phyloP scores from a whole-genome alignment of 768 basidiomycete species.

The Leucocoprinus leucothites region DNA sequence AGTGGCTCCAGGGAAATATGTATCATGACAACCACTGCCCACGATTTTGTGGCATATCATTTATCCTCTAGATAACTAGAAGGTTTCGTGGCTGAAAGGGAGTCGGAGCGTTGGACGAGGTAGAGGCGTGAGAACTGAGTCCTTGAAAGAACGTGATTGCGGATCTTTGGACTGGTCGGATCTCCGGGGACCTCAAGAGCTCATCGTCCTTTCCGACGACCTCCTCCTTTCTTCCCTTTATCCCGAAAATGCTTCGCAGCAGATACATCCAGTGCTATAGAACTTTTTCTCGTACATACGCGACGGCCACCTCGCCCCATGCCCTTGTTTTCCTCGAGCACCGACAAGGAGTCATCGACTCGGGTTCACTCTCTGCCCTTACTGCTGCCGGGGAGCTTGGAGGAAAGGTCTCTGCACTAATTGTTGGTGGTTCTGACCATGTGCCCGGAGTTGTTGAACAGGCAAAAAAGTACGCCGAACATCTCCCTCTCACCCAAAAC shows the following conservation, averaged over 20 bases:
- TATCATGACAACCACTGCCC: no score
- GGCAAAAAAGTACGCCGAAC: constrained; percentile 66
- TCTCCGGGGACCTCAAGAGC: neutral
- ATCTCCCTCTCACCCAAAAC: constrained; percentile 12
- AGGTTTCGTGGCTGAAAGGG: no score
- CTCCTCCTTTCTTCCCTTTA: neutral
- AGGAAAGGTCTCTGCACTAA: constrained; percentile 77
- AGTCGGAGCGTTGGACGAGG: no score
- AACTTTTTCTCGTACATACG: constrained; percentile 45
- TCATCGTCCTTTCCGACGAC: constrained; percentile 5
- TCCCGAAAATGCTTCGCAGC: constrained; percentile 24
- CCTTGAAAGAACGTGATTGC: constrained; percentile 1
- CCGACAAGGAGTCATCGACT: constrained; percentile 73
- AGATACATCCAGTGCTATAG: constrained; percentile 22
- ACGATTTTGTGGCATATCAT: no score
- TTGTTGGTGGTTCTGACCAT: constrained; percentile 68
- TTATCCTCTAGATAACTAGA: no score
- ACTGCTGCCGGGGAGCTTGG: constrained; percentile 87
- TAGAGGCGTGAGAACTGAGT: neutral
- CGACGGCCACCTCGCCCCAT: constrained; percentile 60
- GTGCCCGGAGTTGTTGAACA: constrained; percentile 64
- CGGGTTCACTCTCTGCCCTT: constrained; percentile 84
- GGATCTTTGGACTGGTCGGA: constrained; percentile 4
- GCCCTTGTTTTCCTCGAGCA: constrained; percentile 92
- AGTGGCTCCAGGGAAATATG: no score